Evolutionary conservation across 768 basidiomycete genomes (phyloP), one percentile per base, ranked within the genome.

Genomic region (Cyathus striatus): DNA sequence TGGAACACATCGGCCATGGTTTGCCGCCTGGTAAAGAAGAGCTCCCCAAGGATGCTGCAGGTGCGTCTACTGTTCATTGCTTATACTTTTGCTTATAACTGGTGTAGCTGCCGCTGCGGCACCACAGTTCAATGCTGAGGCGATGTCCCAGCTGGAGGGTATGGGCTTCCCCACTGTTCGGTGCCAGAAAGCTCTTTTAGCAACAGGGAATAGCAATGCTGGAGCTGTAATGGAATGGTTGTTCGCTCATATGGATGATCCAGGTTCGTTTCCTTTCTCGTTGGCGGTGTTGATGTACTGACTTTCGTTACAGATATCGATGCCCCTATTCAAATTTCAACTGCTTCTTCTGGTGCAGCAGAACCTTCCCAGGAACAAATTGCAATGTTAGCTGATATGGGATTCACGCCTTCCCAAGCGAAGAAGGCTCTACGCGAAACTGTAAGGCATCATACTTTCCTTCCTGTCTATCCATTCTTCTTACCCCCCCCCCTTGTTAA

Each of bases 181-280:
- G 20, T 93, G 89, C 59, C 86, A 95, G 53, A 93, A 91, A 51
- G 96, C 94, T 0, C 60, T 98, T 4, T 69, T 95, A 7, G 92
- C 91, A 0, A 97, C 93, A 0, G 90, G 90, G 0, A 83, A 83
- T 50, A 66, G 61, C 13, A 80, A 82, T 45, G 66, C 86, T 0
- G 88, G 93, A 48, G 75, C 70, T 0, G 95, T 95, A 0, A 94
- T 95, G 92, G 83, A 91, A 45, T 99, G 95, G 95, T 62, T 99
- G 32, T 95, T 98, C 56, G 72, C 62, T 34, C 95, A 96, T 60
- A 90, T 94, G 89, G 94, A 97, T 1, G 95, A 98, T 61, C 72
- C 90, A 10, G 90, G 92, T 90, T 35, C 5, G 69, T 49, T 18
- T n/a, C n/a, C 32, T 17, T 41, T 37, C 23, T 23, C 36, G 9